Evolutionary conservation across 805 yeast species (phyloP).

Genomic region (Brettanomyces sp.): DNA sequence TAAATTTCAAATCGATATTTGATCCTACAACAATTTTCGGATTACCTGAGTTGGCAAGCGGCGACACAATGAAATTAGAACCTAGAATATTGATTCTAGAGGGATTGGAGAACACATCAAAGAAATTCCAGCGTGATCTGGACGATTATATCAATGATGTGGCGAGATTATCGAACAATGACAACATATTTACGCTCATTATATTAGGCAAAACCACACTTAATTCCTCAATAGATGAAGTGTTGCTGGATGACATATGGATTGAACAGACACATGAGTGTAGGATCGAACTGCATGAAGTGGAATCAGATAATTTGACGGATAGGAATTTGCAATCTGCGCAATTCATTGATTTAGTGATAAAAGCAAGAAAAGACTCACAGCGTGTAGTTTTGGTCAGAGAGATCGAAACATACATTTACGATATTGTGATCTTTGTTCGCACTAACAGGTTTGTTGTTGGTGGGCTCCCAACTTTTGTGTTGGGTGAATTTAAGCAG

Average conservation of each 20-base stretch:
- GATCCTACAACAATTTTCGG: no score
- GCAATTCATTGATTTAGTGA: background rate
- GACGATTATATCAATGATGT: no score
- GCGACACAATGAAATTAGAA: no score
- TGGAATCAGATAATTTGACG: background rate
- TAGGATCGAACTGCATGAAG: no score
- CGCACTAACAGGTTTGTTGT: slow-evolving; percentile 46
- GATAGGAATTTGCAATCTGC: background rate
- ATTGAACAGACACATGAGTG: background rate
- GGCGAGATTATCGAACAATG: no score
- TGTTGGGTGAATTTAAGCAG: slow-evolving; percentile 32
- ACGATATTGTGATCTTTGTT: slow-evolving; percentile 44
- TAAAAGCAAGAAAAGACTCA: background rate
- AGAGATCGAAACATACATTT: slow-evolving; percentile 44
- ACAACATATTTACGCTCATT: no score
- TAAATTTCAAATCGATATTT: no score
- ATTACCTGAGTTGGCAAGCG: no score
- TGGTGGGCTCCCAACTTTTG: slow-evolving; percentile 42
- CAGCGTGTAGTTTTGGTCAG: background rate
- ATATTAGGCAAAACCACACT: no score
- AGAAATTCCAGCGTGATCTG: no score
- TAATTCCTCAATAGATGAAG: background rate
- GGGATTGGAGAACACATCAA: no score
- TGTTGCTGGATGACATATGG: slow-evolving; percentile 1
- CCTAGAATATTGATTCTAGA: no score